Conservation (phyloP, 208 protist genomes). For the Eutreptiella sp. region DNA sequence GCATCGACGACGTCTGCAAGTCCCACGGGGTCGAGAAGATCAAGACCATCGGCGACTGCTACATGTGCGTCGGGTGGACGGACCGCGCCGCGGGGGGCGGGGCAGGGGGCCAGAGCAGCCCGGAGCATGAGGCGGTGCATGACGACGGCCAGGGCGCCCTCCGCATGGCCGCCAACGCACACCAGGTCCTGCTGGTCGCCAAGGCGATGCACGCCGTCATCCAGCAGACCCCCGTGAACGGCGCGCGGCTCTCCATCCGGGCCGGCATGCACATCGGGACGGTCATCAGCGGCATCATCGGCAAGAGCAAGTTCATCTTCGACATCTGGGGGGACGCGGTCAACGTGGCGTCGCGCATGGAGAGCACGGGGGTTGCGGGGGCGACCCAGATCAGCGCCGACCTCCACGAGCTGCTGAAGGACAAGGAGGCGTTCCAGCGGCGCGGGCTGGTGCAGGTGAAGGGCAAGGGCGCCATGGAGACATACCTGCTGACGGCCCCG, state of each 20-base stretch:
- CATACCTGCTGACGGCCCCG: no score
- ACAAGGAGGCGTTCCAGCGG: no score
- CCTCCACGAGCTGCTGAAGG: no score
- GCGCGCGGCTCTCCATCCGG: neutral
- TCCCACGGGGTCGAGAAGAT: slow-evolving; percentile 17
- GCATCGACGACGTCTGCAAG: slow-evolving; percentile 9
- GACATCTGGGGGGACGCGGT: slow-evolving; percentile 23
- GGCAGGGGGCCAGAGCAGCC: no score
- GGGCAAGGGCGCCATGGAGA: neutral
- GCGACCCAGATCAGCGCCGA: no score
- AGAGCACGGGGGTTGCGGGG: slow-evolving; percentile 24
- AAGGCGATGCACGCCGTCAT: neutral
- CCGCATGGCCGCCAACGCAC: neutral
- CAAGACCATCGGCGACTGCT: slow-evolving; percentile 31
- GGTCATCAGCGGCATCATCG: slow-evolving; percentile 18
- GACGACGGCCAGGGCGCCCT: slow-evolving; percentile 2
- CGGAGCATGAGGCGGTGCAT: no score
- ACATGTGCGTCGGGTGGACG: neutral
- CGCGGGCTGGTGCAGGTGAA: neutral
- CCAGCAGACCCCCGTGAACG: no score
- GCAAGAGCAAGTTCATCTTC: slow-evolving; percentile 3
- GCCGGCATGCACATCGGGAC: slow-evolving; percentile 12
- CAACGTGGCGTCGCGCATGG: slow-evolving; percentile 21
- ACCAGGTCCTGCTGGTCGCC: no score
- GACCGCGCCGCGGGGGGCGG: no score